A percentile compares a stretch with the other conserved stretches of the same genome.
These are phyloP conservation scores for Elongisporangium undulatum DNA, from an alignment of 352 stramenopile genomes.

Conservation along the genomic window DNA sequence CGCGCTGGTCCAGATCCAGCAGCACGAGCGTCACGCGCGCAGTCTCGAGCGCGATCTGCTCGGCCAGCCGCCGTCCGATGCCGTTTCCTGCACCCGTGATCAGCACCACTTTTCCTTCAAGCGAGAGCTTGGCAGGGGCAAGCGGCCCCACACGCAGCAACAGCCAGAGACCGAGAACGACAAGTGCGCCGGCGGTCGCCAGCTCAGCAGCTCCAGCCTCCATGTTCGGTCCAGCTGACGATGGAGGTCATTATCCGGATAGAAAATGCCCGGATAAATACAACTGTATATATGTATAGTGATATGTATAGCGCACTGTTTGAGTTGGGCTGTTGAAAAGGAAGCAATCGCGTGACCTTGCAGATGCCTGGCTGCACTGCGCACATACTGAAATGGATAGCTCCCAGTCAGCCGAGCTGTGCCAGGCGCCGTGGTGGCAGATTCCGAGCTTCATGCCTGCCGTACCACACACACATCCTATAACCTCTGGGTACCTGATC, in stretches of 20 bases:
- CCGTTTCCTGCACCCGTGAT: slow-evolving; percentile 64
- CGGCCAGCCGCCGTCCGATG: slow-evolving; percentile 43
- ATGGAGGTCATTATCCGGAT: not conserved
- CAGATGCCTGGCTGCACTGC: not conserved
- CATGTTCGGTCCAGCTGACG: not conserved
- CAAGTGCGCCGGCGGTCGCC: not conserved
- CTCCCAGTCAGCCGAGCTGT: not conserved
- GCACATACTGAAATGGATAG: not conserved
- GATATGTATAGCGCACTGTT: not conserved
- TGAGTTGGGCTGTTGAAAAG: not conserved
- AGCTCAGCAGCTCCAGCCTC: not conserved
- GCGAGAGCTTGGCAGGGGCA: slow-evolving; percentile 9
- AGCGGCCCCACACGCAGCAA: not conserved
- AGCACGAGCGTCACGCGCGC: slow-evolving; percentile 40
- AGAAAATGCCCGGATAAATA: not conserved
- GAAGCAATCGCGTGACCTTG: too few species aligned
- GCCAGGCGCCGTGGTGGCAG: not conserved
- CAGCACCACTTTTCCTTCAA: slow-evolving; percentile 50
- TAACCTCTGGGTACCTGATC: not conserved
- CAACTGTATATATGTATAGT: not conserved
- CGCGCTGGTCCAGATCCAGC: slow-evolving; percentile 47
- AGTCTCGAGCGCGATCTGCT: slow-evolving; percentile 21
- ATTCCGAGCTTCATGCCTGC: not conserved
- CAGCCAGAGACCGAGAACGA: not conserved
- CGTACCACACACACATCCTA: not conserved